A percentile compares a stretch with the other conserved stretches of the same genome.
Evolutionary conservation across 2,329 filamentous ascomycete species (phyloP).

Genomic region (Pyrenophora tritici-repentis): DNA sequence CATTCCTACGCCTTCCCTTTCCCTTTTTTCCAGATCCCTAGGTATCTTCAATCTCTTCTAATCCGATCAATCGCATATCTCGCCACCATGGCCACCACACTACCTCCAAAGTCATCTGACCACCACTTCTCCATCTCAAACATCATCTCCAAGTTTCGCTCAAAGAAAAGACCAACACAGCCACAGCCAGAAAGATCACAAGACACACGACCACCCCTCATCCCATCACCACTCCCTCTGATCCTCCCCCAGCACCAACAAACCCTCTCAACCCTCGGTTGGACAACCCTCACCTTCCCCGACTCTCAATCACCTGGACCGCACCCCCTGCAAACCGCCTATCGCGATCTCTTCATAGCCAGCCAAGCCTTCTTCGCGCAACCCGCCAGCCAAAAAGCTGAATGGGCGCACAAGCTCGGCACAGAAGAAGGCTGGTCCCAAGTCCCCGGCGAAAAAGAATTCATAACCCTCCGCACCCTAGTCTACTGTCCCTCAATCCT

Average conservation of each 20-base stretch:
- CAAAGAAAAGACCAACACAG: constrained; percentile 15
- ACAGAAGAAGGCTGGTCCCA: constrained; percentile 46
- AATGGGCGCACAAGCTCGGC: constrained; percentile 41
- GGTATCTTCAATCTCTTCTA: not conserved
- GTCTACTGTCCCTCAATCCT: constrained; percentile 41
- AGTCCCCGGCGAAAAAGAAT: constrained; percentile 47
- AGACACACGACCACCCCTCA: constrained; percentile 30
- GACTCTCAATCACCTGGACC: constrained; percentile 9
- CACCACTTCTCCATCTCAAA: constrained; percentile 35
- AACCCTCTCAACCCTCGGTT: constrained; percentile 39
- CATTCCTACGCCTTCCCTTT: not conserved
- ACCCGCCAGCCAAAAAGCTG: constrained; percentile 28
- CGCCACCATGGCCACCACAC: constrained; percentile 25
- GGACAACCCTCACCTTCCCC: constrained; percentile 45
- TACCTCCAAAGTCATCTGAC: constrained; percentile 18
- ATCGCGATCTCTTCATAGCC: constrained; percentile 35
- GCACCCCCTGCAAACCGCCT: constrained; percentile 41
- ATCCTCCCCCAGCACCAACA: constrained; percentile 41
- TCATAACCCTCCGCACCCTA: constrained; percentile 44
- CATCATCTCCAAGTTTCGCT: constrained; percentile 35
- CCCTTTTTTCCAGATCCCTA: not conserved
- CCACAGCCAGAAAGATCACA: not conserved
- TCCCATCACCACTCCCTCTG: constrained; percentile 33
- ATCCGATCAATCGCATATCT: not conserved
- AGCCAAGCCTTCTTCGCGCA: constrained; percentile 41